Evolutionary conservation across 352 stramenopile species (phyloP).

Genomic region (Pythium periplocum): DNA sequence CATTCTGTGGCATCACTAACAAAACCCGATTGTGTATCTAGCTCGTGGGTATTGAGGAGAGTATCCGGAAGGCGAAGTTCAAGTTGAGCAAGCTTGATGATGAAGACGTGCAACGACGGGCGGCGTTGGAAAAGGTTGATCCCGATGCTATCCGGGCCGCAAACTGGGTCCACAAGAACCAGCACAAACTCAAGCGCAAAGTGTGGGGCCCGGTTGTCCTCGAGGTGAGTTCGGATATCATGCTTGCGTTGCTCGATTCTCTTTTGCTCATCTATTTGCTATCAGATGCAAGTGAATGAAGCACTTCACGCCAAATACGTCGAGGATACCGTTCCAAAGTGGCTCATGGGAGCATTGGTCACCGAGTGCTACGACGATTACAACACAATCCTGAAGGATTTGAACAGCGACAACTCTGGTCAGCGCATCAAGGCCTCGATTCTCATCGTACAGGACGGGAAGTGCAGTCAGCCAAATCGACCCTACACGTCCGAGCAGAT

Average conservation of each 20-base stretch:
- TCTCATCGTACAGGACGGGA: conserved; percentile 59
- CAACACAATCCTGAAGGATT: conserved; percentile 60
- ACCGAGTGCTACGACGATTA: conserved; percentile 81
- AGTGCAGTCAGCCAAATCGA: conserved; percentile 38
- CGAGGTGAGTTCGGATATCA: conserved; percentile 28
- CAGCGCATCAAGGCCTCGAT: conserved; percentile 62
- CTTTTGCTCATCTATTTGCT: too few species aligned
- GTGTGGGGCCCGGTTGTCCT: conserved; percentile 81
- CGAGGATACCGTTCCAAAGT: conserved; percentile 80
- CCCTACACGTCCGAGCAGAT: conserved; percentile 64
- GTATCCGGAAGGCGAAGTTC: conserved; percentile 41
- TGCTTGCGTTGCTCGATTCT: too few species aligned
- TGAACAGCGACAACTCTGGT: conserved; percentile 41
- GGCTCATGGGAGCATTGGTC: conserved; percentile 66
- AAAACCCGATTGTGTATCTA: conserved; percentile 7
- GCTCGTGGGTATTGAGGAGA: conserved; percentile 37
- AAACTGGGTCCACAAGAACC: conserved; percentile 75
- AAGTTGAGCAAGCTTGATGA: conserved; percentile 70
- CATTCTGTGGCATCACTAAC: not conserved
- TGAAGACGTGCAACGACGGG: conserved; percentile 63
- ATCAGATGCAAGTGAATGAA: conserved; percentile 74
- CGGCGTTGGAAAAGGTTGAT: conserved; percentile 52
- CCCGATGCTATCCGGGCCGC: conserved; percentile 65
- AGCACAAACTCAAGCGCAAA: conserved; percentile 57
- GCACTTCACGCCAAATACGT: conserved; percentile 78